These are phyloP conservation scores for Leishmania major DNA, from an alignment of 208 protist genomes.

Conservation along the genomic window DNA sequence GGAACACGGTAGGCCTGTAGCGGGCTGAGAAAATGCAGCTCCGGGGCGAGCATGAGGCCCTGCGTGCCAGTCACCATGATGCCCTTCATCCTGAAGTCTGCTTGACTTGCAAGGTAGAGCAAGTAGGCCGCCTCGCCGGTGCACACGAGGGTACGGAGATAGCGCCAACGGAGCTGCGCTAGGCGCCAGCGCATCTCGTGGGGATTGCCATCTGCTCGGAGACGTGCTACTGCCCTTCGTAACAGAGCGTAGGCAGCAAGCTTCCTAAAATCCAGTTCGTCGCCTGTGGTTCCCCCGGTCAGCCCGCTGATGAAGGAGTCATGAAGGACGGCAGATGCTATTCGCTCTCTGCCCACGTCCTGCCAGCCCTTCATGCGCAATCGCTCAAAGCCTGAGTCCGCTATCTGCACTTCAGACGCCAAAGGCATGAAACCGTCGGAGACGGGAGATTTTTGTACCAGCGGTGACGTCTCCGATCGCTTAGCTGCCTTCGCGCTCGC, in stretches of 20 bases:
- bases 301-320: no score
- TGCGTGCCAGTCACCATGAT: conserved; percentile 60
- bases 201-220: conserved; percentile 38
- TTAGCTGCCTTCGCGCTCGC: background rate
- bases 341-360: conserved; percentile 20
- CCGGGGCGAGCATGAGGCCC: conserved; percentile 65
- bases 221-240: conserved; percentile 40
- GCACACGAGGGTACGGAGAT: conserved; percentile 74
- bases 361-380: conserved; percentile 56
- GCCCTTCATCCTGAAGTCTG: conserved; percentile 53
- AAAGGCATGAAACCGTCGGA: background rate
- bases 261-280: conserved; percentile 8
- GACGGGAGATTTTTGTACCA: no score
- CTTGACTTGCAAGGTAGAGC: conserved; percentile 62
- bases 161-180: conserved; percentile 79
- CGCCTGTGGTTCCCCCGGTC: background rate
- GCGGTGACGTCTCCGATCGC: background rate
- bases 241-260: conserved; percentile 60
- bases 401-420: background rate
- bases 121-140: conserved; percentile 80
- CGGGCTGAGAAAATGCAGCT: conserved; percentile 61
- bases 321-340: conserved; percentile 18
- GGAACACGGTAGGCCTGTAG: conserved; percentile 55
- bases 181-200: conserved; percentile 21
- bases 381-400: conserved; percentile 38